Base-by-base conservation (phyloP, 2,329 filamentous ascomycete genomes). In the Calonectria naviculata region DNA sequence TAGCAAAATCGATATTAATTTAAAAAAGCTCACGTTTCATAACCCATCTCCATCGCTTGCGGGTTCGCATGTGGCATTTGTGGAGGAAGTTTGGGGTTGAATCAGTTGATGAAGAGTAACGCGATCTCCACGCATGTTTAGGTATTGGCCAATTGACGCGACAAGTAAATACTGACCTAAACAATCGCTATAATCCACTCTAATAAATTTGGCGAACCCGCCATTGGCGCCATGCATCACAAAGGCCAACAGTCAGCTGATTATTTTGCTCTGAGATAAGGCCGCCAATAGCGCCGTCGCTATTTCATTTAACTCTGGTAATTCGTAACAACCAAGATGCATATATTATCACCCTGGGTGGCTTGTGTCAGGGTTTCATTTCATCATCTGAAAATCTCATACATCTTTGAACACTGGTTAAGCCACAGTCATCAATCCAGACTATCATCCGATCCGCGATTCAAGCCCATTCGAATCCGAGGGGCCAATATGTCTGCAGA, bases 201-300 rank as follows among this genome's bases (percentile, higher is more conserved):
- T 49, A 4, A 28, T 29, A 21, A 3, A 6, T 34, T 34, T 12
- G 12, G 15, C n/a, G 1, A 4, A 15, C 36, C 41, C 49, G 49
- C 49, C 28, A 15, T 24, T 56, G 3, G 49, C 49, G 49, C 49
- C n/a, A 31, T 21, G 49, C 26, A 1, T 10, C 17, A 5, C 1
- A 7, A 24, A 3, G 3, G 5, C 24, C 7, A 21, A 13, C 9
- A 21, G 9, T 21, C 26, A 21, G 26, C 31, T 10, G 31, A 44
- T 46, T 36, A 29, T n/a, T 4, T n/a, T 17, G 1, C 21, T 34
- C 8, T n/a, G 58, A 41, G 5, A n/a, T 4, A 31, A 29, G n/a
- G 4, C 60, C 60, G 60, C 60, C 60, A 34, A 63, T 63, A 63
- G 60, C 60, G 60, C 60, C 60, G 5, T 13, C 5, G 10, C 28